These are phyloP conservation scores for Pouteria campechiana DNA, from an alignment of 179 eudicot species.

Conservation along the genomic window DNA sequence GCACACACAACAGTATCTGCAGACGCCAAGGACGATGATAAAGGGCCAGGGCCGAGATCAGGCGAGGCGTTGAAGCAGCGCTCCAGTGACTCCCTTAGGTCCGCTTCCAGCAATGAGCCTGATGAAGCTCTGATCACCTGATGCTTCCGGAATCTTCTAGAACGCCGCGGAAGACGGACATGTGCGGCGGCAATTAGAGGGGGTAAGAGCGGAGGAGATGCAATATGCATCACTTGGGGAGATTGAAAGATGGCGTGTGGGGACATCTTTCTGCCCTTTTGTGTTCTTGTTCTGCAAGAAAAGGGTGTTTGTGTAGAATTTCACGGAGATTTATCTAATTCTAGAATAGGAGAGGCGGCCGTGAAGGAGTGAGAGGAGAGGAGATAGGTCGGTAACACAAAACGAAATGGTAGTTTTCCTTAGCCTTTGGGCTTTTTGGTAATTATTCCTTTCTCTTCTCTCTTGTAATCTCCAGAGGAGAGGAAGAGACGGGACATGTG, in stretches of 20 bases:
- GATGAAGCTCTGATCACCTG: constrained; percentile 17
- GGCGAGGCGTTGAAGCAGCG: constrained; percentile 45
- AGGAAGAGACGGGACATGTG: too few species aligned
- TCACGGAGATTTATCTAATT: too few species aligned
- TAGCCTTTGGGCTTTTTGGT: too few species aligned
- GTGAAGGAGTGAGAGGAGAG: too few species aligned
- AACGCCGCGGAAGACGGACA: background rate
- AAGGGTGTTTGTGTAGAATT: too few species aligned
- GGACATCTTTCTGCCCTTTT: constrained; percentile 21
- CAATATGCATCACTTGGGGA: constrained; percentile 53
- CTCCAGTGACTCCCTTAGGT: constrained; percentile 42
- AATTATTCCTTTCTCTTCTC: too few species aligned
- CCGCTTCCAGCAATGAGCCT: constrained; percentile 14
- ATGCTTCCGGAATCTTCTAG: constrained; percentile 13
- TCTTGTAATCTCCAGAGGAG: too few species aligned
- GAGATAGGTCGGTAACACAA: too few species aligned
- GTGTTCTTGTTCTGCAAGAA: too few species aligned
- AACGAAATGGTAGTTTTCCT: too few species aligned
- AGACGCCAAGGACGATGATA: constrained; percentile 15
- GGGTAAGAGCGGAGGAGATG: constrained; percentile 19
- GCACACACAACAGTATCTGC: constrained; percentile 9
- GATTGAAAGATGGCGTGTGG: constrained; percentile 55
- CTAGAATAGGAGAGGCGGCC: too few species aligned
- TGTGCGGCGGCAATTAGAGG: constrained; percentile 11
- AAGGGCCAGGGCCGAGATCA: constrained; percentile 7